Conservation (phyloP, 208 protist species). For the Tetramitus jugosus region DNA sequence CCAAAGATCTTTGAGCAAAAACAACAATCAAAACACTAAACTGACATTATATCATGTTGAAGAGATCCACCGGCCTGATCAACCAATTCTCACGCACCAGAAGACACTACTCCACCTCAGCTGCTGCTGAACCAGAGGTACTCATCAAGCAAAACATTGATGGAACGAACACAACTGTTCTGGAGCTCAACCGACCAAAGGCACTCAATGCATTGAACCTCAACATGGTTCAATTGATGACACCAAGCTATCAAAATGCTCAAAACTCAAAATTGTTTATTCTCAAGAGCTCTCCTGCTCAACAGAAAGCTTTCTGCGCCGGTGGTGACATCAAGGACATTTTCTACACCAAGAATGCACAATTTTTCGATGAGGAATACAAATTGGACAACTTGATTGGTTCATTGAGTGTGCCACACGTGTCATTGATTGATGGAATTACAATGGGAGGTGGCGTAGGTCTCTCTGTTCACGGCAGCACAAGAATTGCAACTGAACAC, state of each 20-base stretch:
- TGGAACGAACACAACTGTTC: no score
- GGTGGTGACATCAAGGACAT: conserved; percentile 57
- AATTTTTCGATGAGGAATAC: conserved; percentile 60
- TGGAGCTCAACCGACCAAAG: conserved; percentile 36
- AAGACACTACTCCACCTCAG: no score
- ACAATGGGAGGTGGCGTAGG: conserved; percentile 55
- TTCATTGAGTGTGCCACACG: not conserved
- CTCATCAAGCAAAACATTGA: no score
- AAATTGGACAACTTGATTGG: conserved; percentile 55
- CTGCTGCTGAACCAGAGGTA: no score
- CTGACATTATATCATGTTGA: no score
- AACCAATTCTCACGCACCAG: no score
- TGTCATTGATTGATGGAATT: conserved; percentile 4
- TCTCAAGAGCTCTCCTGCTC: conserved; percentile 25
- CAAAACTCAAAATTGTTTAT: not conserved
- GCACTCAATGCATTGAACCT: conserved; percentile 36
- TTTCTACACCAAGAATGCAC: conserved; percentile 14
- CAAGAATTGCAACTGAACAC: conserved; percentile 62
- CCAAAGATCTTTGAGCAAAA: no score
- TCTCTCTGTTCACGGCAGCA: conserved; percentile 45
- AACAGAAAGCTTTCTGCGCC: conserved; percentile 65
- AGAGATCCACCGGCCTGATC: no score
- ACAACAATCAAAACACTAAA: no score
- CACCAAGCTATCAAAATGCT: conserved; percentile 24
- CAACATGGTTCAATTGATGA: conserved; percentile 29